Conservation (phyloP, 306 rosid genomes). For the Trifolium dubium region DNA sequence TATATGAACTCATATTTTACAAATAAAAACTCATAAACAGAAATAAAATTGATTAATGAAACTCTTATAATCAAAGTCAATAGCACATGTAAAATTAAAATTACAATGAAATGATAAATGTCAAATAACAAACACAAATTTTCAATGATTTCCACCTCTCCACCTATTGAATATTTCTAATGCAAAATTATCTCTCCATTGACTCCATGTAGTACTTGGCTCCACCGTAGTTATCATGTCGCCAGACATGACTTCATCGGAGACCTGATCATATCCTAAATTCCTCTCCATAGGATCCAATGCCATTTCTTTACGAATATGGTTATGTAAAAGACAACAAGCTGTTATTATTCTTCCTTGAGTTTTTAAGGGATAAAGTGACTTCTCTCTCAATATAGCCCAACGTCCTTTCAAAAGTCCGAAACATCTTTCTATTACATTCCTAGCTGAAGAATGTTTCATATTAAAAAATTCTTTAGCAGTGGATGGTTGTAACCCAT, state of each 20-base stretch:
- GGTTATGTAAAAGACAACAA: neutral
- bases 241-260: neutral
- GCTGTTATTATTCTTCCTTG: slow-evolving; percentile 9
- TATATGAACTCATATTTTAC: neutral
- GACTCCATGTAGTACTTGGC: slow-evolving; percentile 8
- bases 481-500: neutral
- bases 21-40: neutral
- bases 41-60: neutral
- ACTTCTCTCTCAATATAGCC: slow-evolving; percentile 2
- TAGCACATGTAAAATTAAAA: neutral
- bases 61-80: neutral
- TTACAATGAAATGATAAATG: neutral
- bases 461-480: slow-evolving; percentile 4
- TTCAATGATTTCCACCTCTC: neutral
- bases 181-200: slow-evolving; percentile 11
- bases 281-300: neutral
- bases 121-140: neutral
- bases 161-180: neutral
- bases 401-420: slow-evolving; percentile 6
- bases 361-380: neutral
- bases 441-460: slow-evolving; percentile 19
- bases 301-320: neutral
- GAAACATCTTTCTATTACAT: slow-evolving; percentile 14
- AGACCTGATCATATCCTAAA: neutral
- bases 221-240: neutral